A percentile compares a stretch with the other conserved stretches of the same genome.
These are phyloP conservation scores for Chrysoporthe deuterocubensis DNA, from an alignment of 2,329 filamentous ascomycete genomes.

Conservation along the genomic window DNA sequence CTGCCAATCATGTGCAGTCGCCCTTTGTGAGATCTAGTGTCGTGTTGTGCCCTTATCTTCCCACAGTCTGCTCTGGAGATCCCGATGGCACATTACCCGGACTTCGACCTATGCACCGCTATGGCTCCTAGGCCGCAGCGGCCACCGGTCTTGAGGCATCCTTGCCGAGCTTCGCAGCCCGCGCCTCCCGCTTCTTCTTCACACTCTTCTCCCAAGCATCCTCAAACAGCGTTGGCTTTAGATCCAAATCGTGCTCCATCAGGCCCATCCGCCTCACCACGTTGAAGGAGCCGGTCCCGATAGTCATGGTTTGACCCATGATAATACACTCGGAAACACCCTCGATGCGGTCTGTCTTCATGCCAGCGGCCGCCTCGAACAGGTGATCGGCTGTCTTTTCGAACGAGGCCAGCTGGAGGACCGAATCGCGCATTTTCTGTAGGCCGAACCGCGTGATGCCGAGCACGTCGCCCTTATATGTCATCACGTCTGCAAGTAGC, in stretches of 20 bases:
- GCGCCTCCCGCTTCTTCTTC: slow-evolving; percentile 35
- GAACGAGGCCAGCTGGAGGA: slow-evolving; percentile 92
- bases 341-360: slow-evolving; percentile 90
- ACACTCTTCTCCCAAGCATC: slow-evolving; percentile 56
- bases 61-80: background rate
- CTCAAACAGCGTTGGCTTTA: slow-evolving; percentile 71
- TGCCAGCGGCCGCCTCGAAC: slow-evolving; percentile 89
- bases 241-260: slow-evolving; percentile 58
- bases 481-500: slow-evolving; percentile 96
- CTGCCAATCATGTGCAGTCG: background rate
- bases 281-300: slow-evolving; percentile 92
- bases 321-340: slow-evolving; percentile 98
- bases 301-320: slow-evolving; percentile 90
- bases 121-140: slow-evolving; percentile 24
- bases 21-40: background rate
- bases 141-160: slow-evolving; percentile 8
- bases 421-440: slow-evolving; percentile 93
- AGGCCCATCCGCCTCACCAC: slow-evolving; percentile 80
- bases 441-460: slow-evolving; percentile 96
- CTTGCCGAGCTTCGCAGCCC: slow-evolving; percentile 9
- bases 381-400: slow-evolving; percentile 98
- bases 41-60: background rate
- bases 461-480: slow-evolving; percentile 94
- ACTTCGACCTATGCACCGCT: background rate
- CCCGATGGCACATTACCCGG: background rate